Conservation (phyloP, 805 yeast species). For the Yarrowia deformans region DNA sequence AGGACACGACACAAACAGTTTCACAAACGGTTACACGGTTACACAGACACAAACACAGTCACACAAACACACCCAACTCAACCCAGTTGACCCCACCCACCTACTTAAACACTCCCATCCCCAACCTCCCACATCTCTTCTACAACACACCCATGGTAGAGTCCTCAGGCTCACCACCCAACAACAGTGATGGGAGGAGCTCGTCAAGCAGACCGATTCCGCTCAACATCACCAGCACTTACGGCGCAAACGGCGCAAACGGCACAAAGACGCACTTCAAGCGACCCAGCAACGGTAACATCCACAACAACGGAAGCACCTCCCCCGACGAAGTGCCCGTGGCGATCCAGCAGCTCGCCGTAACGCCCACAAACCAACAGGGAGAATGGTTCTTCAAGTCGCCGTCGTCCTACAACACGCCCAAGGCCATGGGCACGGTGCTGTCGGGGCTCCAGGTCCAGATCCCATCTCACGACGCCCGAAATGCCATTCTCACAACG, state of each 20-base stretch:
- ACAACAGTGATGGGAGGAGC: neutral
- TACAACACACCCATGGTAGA: slow-evolving; percentile 7
- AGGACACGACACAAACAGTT: neutral
- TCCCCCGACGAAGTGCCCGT: slow-evolving; percentile 9
- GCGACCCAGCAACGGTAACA: neutral
- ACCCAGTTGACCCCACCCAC: too few relatives aligned
- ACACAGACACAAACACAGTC: neutral
- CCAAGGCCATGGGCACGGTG: slow-evolving; percentile 15
- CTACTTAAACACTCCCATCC: neutral
- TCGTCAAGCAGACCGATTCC: slow-evolving; percentile 1
- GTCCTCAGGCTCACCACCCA: slow-evolving; percentile 20
- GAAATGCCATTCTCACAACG: neutral
- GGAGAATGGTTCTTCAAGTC: slow-evolving; percentile 30
- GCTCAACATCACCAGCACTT: neutral
- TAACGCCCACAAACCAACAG: slow-evolving; percentile 35
- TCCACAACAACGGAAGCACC: too few relatives aligned
- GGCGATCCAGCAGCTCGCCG: slow-evolving; percentile 29
- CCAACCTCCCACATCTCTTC: neutral
- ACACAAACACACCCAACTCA: too few relatives aligned
- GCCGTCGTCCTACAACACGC: slow-evolving; percentile 4
- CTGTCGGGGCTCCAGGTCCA: slow-evolving; percentile 29
- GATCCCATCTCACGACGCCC: slow-evolving; percentile 3
- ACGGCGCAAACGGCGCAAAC: neutral
- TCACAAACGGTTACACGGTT: too few relatives aligned
- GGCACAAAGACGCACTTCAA: neutral